Base-by-base conservation (phyloP, 306 rosid species). In the Hylodesmum podocarpum region DNA sequence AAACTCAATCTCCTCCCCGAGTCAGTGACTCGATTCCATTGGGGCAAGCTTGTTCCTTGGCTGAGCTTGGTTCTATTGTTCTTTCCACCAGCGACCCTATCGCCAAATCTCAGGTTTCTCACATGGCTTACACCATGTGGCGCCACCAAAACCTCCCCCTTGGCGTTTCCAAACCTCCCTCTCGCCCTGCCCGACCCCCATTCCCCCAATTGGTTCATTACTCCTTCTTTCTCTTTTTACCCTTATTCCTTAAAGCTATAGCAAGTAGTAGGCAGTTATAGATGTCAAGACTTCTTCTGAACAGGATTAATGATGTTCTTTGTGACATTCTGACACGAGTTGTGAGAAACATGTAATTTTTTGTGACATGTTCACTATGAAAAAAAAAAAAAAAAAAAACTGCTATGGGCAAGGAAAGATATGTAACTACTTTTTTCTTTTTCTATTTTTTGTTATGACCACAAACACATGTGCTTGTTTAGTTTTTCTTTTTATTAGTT, bases 41-140 rank as follows among this genome's bases (percentile, higher is more conserved):
- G 3, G 77, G 25, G 2, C 61, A 87, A 14, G 89, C 90, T 80
- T 86, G 88, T 31, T 87, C 97, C 1, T 87, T 92, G 72, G 89
- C 97, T 0, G 96, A 95, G 83, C 80, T 95, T 7, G 98, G 96
- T 28, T 86, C 97, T 8, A 69, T 91, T 69, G 95, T 92, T 82
- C 96, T 94, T 62, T 90, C 92, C 70, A 92, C 93, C 73, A 18
- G 68, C 12, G 96, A 92, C 74, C 97, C 98, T 62, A 84, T 90
- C 57, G 28, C 83, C 11, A 95, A 95, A 82, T 84, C 93, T 10
- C 76, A 18, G 39, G 92, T 92, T 70, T 94, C 98, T 66, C 98
- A 94, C 78, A 22, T 86, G 33, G 98, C 97, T 57, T 92, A 55
- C 87, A 87, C 96, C 61, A 81, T 54, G 14, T 95, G 96, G 96